These are phyloP conservation scores for Phytophthora kernoviae DNA, from an alignment of 352 stramenopile species.

Conservation along the genomic window DNA sequence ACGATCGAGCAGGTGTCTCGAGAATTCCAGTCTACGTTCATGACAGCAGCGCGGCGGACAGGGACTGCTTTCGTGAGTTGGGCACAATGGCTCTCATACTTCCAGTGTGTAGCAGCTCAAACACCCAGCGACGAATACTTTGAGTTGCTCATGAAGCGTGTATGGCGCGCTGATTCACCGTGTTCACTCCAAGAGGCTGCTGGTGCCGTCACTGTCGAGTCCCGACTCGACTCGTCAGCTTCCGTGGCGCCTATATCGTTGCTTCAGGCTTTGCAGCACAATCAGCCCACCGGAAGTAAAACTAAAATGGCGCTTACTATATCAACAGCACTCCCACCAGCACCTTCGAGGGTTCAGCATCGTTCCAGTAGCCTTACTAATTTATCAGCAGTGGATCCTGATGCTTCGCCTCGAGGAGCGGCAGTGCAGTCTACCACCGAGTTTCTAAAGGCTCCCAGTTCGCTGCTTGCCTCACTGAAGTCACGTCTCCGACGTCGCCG, in stretches of 20 bases:
- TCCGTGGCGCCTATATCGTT: slow-evolving; percentile 42
- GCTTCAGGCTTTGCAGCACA: slow-evolving; percentile 57
- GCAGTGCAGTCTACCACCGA: slow-evolving; percentile 50
- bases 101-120: slow-evolving; percentile 73
- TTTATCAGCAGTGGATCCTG: slow-evolving; percentile 17
- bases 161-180: slow-evolving; percentile 58
- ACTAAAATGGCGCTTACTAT: slow-evolving; percentile 38
- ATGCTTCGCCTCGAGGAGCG: slow-evolving; percentile 42
- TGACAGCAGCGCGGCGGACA: slow-evolving; percentile 34
- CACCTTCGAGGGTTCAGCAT: slow-evolving; percentile 27
- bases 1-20: slow-evolving; percentile 53
- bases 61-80: slow-evolving; percentile 62
- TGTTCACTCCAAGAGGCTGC: slow-evolving; percentile 43
- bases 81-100: slow-evolving; percentile 77
- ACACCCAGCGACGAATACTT: slow-evolving; percentile 79
- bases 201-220: slow-evolving; percentile 11
- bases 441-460: slow-evolving; percentile 73
- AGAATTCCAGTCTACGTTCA: slow-evolving; percentile 64
- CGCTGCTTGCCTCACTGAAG: slow-evolving; percentile 63
- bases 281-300: slow-evolving; percentile 28
- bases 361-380: slow-evolving; percentile 7
- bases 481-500: slow-evolving; percentile 29
- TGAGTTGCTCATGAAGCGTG: slow-evolving; percentile 71
- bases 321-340: slow-evolving; percentile 24
- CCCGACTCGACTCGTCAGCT: slow-evolving; percentile 12